Evolutionary conservation across 129 eudicot species (phyloP), one percentile per base, ranked within the genome.

Genomic region (Flaveria robusta): DNA sequence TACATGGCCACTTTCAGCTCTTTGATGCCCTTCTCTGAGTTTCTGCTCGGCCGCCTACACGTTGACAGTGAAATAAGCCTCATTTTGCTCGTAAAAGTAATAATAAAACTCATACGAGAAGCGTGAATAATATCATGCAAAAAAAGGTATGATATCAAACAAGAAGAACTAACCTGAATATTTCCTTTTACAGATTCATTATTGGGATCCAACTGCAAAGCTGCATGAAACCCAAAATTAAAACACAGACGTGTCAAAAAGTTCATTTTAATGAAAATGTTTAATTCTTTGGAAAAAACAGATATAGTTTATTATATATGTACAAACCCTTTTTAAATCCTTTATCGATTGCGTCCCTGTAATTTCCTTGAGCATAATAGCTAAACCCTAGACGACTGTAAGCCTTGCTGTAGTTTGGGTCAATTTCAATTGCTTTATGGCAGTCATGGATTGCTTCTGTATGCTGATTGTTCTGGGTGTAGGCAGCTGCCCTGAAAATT

Each of bases 351-450:
- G 98, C 95, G 65, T 93, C 98, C 72, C 83, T 64, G 78, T 93
- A 93, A 50, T 82, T 90, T 74, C 98, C 98, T 81, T 88, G 96
- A 75, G 96, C 92, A 81, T 86, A 90, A 72, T 93, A 93, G 70
- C 89, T 88, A 81, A 85, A 87, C 63, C 98, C 98, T 70, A 93
- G 75, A 43, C 98, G 96, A 85, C 98, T 93, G 79, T 93, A 93
- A 24, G 98, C 98, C 85, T 93, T 93, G 81, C 97, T 84, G 77
- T 93, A 93, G 76, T 78, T 85, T 60, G 98, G 98, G 77, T 93
- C 90, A 27, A 90, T 90, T 70, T 73, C 92, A 74, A 93, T 87
- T 79, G 98, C 81, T 80, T 81, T 87, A 31, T 77, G 66, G 63
- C 97, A 90, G 78, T 93, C 98, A 29, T 50, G 50, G 45, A 90